A percentile compares a stretch with the other conserved stretches of the same genome.
Conservation (phyloP, 1,284 basidiomycete genomes). For the Pseudozyma hubeiensis region DNA sequence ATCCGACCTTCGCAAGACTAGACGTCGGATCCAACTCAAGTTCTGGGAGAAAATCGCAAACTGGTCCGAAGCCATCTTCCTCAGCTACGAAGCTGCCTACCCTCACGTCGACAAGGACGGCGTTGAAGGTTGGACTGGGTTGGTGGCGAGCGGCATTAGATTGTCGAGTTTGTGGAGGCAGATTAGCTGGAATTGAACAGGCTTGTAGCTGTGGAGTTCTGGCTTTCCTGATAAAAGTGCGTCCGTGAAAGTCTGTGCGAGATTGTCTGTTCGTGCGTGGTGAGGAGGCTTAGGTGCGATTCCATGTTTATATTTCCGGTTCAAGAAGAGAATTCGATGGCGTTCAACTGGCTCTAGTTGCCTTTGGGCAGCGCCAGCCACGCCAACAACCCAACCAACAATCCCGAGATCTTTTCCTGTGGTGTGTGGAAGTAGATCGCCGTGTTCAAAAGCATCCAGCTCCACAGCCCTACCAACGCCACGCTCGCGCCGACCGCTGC, state of each 20-base stretch:
- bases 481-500: slow-evolving; percentile 65
- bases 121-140: slow-evolving; percentile 46
- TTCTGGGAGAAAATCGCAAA: slow-evolving; percentile 40
- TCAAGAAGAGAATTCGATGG: too few species aligned
- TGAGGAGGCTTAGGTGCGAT: too few species aligned
- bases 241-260: too few species aligned
- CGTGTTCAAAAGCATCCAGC: slow-evolving; percentile 82
- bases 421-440: slow-evolving; percentile 91
- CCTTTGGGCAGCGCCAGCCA: slow-evolving; percentile 59
- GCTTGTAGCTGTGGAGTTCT: too few species aligned
- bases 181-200: slow-evolving; percentile 20
- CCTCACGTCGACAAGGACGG: slow-evolving; percentile 51
- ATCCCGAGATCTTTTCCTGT: slow-evolving; percentile 85
- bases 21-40: slow-evolving; percentile 19
- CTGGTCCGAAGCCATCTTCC: slow-evolving; percentile 43
- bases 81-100: slow-evolving; percentile 44
- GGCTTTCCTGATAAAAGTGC: too few species aligned
- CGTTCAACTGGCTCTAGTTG: slow-evolving; percentile 9
- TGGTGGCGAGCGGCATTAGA: slow-evolving; percentile 41
- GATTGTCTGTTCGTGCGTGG: too few species aligned
- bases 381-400: slow-evolving; percentile 66
- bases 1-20: slow-evolving; percentile 21
- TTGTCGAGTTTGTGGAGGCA: slow-evolving; percentile 36
- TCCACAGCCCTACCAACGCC: slow-evolving; percentile 76
- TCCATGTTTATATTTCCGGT: too few species aligned